A percentile compares a stretch with the other conserved stretches of the same genome.
These are phyloP conservation scores for Vitis labrusca DNA, from an alignment of 164 flowering plant species.

Conservation along the genomic window DNA sequence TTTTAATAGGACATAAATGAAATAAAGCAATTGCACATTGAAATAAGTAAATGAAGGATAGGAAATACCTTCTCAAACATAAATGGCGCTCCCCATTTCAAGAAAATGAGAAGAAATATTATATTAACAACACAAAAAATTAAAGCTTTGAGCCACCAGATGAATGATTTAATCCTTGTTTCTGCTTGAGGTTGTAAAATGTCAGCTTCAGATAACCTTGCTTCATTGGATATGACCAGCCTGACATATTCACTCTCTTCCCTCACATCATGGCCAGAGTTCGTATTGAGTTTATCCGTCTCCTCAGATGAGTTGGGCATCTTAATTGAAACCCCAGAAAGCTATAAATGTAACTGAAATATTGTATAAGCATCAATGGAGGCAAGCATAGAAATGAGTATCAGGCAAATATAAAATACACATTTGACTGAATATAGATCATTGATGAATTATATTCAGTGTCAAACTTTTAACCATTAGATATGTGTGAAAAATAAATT, in stretches of 20 bases:
- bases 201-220: constrained; percentile 33
- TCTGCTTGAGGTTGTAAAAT: constrained; percentile 32
- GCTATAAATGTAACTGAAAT: neutral
- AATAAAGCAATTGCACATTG: neutral
- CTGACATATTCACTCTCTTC: constrained; percentile 76
- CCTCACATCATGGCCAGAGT: constrained; percentile 25
- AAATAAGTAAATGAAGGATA: neutral
- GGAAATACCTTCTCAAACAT: constrained; percentile 75
- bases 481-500: too few relatives aligned
- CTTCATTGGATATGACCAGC: constrained; percentile 57
- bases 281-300: constrained; percentile 21
- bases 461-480: too few relatives aligned
- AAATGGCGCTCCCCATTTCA: constrained; percentile 93
- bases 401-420: neutral
- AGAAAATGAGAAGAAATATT: constrained; percentile 39
- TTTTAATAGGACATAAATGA: neutral
- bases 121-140: constrained; percentile 32
- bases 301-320: constrained; percentile 48
- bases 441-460: too few relatives aligned
- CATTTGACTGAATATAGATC: neutral
- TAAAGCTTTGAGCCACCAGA: constrained; percentile 74
- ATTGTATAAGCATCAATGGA: neutral
- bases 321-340: constrained; percentile 14
- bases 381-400: neutral
- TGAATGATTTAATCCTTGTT: constrained; percentile 27